Conservation (phyloP, 75 land plant genomes). For the Pseudotsuga menziesii region DNA sequence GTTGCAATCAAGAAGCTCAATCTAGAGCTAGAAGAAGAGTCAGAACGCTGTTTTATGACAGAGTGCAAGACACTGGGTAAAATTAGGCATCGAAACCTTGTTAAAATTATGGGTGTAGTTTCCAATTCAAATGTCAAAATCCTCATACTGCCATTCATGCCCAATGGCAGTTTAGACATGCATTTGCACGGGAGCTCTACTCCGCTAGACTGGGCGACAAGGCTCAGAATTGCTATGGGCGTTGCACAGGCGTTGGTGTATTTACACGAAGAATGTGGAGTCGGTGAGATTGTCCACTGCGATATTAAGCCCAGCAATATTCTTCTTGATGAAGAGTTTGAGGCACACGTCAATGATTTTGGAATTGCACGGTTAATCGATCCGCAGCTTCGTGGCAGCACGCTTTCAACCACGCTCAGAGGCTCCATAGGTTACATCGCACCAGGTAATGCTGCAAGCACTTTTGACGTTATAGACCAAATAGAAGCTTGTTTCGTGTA, state of each 20-base stretch:
- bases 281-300: neutral
- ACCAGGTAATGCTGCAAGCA: neutral
- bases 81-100: conserved; percentile 17
- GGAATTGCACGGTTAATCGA: conserved; percentile 8
- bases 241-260: neutral
- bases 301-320: conserved; percentile 8
- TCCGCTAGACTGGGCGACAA: conserved; percentile 9
- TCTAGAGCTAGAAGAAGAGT: neutral
- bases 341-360: conserved; percentile 5
- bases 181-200: conserved; percentile 9
- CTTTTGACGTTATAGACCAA: no score
- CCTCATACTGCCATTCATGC: conserved; percentile 21
- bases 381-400: neutral
- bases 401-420: neutral
- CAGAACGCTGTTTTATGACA: neutral
- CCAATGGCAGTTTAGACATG: conserved; percentile 25
- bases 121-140: conserved; percentile 11
- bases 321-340: neutral
- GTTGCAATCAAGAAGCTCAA: conserved; percentile 29
- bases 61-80: conserved; percentile 16
- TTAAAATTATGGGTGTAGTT: conserved; percentile 2
- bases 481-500: no score
- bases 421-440: conserved; percentile 2
- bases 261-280: neutral
- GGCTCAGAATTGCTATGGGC: conserved; percentile 14